Percentiles rank a stretch among this genome's conserved stretches.
phyloP scores from a whole-genome alignment of 805 yeast genomes.

The Spathaspora girioi region DNA sequence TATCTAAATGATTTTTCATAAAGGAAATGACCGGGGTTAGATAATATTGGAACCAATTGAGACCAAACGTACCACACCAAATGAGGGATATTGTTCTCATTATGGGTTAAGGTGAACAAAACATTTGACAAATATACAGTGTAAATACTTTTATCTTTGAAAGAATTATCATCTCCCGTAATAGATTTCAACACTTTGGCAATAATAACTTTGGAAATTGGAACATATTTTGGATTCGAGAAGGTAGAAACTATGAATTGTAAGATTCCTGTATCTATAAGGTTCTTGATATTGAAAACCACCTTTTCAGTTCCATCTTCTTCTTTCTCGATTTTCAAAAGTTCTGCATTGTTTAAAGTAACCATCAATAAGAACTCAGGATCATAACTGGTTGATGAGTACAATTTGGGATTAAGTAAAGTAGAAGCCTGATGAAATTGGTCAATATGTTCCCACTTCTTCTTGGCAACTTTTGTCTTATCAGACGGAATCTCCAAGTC shows the following conservation, averaged over 20 bases:
- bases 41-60: slow-evolving; percentile 51
- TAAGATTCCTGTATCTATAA: slow-evolving; percentile 56
- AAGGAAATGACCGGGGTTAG: slow-evolving; percentile 68
- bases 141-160: slow-evolving; percentile 55
- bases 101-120: slow-evolving; percentile 27
- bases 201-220: slow-evolving; percentile 43
- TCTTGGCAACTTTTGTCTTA: background rate
- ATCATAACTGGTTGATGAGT: slow-evolving; percentile 48
- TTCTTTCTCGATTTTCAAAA: slow-evolving; percentile 37
- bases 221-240: slow-evolving; percentile 27
- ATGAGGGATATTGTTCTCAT: slow-evolving; percentile 29
- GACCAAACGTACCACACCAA: slow-evolving; percentile 55
- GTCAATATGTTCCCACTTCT: slow-evolving; percentile 22
- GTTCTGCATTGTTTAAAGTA: slow-evolving; percentile 61
- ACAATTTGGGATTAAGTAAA: slow-evolving; percentile 14
- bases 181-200: slow-evolving; percentile 42
- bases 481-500: background rate
- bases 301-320: slow-evolving; percentile 13
- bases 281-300: slow-evolving; percentile 49
- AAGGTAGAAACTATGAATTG: slow-evolving; percentile 48
- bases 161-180: slow-evolving; percentile 23
- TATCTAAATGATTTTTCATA: slow-evolving; percentile 70
- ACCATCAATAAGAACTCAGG: slow-evolving; percentile 65
- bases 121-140: slow-evolving; percentile 51
- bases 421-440: slow-evolving; percentile 20